These are phyloP conservation scores for Globisporangium alternatum DNA, from an alignment of 352 stramenopile genomes.

Conservation along the genomic window DNA sequence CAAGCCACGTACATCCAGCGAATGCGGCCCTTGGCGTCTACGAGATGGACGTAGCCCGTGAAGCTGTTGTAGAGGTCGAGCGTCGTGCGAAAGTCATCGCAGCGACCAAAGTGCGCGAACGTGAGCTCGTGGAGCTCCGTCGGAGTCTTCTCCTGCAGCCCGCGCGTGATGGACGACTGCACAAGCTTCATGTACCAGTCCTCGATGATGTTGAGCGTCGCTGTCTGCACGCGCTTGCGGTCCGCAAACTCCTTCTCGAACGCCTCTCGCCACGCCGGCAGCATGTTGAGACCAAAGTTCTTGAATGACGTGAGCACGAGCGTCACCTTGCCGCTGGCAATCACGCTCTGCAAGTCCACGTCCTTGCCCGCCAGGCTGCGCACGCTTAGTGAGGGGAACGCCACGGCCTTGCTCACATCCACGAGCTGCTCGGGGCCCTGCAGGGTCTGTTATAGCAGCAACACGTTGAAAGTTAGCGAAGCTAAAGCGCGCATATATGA, in stretches of 20 bases:
- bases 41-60: slow-evolving; percentile 78
- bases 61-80: slow-evolving; percentile 86
- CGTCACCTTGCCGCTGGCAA: slow-evolving; percentile 52
- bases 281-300: slow-evolving; percentile 81
- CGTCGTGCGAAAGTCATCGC: slow-evolving; percentile 75
- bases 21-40: slow-evolving; percentile 78
- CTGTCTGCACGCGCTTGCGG: slow-evolving; percentile 43
- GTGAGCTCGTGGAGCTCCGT: slow-evolving; percentile 45
- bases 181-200: slow-evolving; percentile 90
- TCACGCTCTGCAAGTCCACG: slow-evolving; percentile 50
- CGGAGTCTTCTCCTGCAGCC: slow-evolving; percentile 53
- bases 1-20: slow-evolving; percentile 71
- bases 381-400: slow-evolving; percentile 54
- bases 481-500: no score
- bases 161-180: slow-evolving; percentile 57
- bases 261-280: slow-evolving; percentile 69
- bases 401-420: slow-evolving; percentile 50
- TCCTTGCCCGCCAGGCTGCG: slow-evolving; percentile 44
- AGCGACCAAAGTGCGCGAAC: slow-evolving; percentile 72
- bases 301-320: slow-evolving; percentile 85
- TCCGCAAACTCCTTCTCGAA: slow-evolving; percentile 46
- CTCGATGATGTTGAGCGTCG: slow-evolving; percentile 84
- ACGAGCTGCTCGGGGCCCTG: slow-evolving; percentile 50
- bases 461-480: no score
- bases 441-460: slow-evolving; percentile 25